phyloP scores from a whole-genome alignment of 306 rosid genomes.

The Glycine soja region DNA sequence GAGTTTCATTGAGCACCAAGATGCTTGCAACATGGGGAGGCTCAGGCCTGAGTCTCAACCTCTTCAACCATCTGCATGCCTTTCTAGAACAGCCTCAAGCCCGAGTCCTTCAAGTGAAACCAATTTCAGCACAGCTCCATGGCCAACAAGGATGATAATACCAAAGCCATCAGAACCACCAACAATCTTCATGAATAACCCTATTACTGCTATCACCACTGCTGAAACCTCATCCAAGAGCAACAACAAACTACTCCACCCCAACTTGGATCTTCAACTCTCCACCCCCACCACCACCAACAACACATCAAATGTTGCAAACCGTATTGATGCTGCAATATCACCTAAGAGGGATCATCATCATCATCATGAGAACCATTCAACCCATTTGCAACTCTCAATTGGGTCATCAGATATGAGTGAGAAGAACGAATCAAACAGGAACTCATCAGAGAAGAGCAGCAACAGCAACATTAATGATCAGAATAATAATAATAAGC shows the following conservation, averaged over 20 bases:
- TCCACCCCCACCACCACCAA: conserved; percentile 55
- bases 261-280: conserved; percentile 92
- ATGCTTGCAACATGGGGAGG: conserved; percentile 90
- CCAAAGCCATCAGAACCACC: conserved; percentile 48
- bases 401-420: conserved; percentile 80
- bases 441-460: conserved; percentile 60
- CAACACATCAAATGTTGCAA: conserved; percentile 19
- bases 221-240: conserved; percentile 44
- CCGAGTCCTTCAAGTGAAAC: conserved; percentile 94
- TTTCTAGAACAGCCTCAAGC: conserved; percentile 96
- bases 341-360: conserved; percentile 49
- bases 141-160: conserved; percentile 54
- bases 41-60: conserved; percentile 67
- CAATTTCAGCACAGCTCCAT: conserved; percentile 70
- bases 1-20: conserved; percentile 99
- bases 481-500: conserved; percentile 34
- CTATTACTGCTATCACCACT: conserved; percentile 22
- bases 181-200: conserved; percentile 53
- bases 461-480: conserved; percentile 49
- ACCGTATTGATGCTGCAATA: conserved; percentile 39
- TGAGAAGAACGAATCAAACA: conserved; percentile 55
- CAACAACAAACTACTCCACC: conserved; percentile 49
- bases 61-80: conserved; percentile 66
- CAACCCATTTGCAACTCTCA: conserved; percentile 84
- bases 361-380: conserved; percentile 49